Conservation (phyloP, 192 early-diverging fungal genomes). For the Linnemannia schmuckeri region DNA sequence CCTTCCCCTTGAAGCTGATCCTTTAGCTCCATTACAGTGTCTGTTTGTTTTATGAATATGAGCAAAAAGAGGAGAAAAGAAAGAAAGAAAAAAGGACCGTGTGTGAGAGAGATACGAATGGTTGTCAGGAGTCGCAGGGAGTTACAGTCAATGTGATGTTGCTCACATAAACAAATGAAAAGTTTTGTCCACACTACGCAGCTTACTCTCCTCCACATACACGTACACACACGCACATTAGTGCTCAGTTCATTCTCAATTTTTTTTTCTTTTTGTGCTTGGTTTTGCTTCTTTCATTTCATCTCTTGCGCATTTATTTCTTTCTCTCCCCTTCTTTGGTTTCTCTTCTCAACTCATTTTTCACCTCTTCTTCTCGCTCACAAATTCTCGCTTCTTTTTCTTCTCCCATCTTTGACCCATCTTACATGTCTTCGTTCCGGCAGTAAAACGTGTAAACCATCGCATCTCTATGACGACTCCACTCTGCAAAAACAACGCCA, state of each 20-base stretch:
- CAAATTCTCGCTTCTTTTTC: neutral
- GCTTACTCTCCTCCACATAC: neutral
- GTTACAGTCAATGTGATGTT: neutral
- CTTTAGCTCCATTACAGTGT: neutral
- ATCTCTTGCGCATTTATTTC: neutral
- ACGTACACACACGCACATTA: neutral
- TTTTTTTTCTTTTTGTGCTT: constrained; percentile 2
- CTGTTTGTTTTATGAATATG: neutral
- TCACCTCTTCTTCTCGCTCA: neutral
- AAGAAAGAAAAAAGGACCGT: neutral
- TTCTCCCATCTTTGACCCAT: neutral
- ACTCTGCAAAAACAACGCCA: neutral
- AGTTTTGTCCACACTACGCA: neutral
- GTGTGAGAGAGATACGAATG: no score
- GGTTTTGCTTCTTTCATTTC: no score
- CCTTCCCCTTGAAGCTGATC: neutral
- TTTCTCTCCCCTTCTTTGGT: neutral
- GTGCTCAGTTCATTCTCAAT: neutral
- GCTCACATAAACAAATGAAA: constrained; percentile 5
- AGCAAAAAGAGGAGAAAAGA: neutral
- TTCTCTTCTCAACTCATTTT: neutral
- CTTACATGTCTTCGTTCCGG: neutral
- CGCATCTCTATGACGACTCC: neutral
- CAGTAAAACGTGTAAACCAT: neutral
- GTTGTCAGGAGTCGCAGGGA: neutral